Evolutionary conservation across 2,329 filamentous ascomycete genomes (phyloP).

Genomic region (Aspergillus puulaauensis): DNA sequence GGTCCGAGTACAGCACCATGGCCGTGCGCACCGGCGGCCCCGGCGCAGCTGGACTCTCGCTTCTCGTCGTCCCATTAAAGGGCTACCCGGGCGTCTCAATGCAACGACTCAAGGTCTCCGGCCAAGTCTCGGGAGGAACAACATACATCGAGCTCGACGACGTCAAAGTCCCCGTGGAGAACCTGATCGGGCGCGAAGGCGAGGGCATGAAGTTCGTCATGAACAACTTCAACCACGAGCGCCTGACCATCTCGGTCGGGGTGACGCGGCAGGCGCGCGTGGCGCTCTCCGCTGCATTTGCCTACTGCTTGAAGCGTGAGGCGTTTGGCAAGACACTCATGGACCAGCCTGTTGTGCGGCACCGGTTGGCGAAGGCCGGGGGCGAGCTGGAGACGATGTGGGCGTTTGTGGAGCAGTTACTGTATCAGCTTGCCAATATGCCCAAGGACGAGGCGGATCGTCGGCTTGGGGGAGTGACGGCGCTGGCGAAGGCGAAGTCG

Average conservation of each 20-base stretch:
- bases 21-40: conserved; percentile 71
- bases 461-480: conserved; percentile 69
- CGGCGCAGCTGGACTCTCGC: conserved; percentile 61
- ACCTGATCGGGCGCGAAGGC: conserved; percentile 69
- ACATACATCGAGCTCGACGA: conserved; percentile 76
- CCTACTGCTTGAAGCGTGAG: conserved; percentile 64
- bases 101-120: conserved; percentile 66
- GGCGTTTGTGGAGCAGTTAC: conserved; percentile 71
- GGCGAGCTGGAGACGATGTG: conserved; percentile 67
- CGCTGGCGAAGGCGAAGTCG: conserved; percentile 69
- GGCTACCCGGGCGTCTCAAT: conserved; percentile 65
- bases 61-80: conserved; percentile 71
- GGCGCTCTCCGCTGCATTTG: conserved; percentile 59
- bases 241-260: conserved; percentile 65
- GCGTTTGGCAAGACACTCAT: conserved; percentile 68
- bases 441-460: conserved; percentile 46
- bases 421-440: conserved; percentile 66
- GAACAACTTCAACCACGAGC: conserved; percentile 80
- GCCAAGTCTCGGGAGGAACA: conserved; percentile 65
- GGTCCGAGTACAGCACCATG: conserved; percentile 68
- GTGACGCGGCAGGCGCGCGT: conserved; percentile 63
- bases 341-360: conserved; percentile 72
- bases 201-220: conserved; percentile 73
- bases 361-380: conserved; percentile 69
- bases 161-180: conserved; percentile 68